phyloP scores from a whole-genome alignment of 75 land plant genomes.

The Pinus taeda region DNA sequence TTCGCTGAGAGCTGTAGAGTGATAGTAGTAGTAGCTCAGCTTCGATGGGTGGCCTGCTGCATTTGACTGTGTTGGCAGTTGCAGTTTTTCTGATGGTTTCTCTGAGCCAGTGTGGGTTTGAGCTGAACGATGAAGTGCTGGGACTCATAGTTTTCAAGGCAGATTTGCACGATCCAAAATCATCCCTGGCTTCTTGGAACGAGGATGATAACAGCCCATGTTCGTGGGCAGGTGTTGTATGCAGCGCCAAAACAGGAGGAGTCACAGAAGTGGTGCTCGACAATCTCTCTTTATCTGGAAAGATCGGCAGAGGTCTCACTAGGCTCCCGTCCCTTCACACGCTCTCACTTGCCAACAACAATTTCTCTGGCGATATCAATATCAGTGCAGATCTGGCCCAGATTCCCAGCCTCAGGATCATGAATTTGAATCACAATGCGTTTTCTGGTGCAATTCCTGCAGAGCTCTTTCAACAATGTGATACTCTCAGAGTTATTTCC shows the following conservation, averaged over 20 bases:
- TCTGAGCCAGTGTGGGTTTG: no score
- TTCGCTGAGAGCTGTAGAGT: no score
- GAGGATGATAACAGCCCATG: constrained; percentile 82
- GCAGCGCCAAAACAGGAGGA: constrained; percentile 43
- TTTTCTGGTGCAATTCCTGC: constrained; percentile 44
- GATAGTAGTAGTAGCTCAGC: no score
- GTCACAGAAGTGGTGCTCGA: constrained; percentile 59
- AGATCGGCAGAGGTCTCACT: constrained; percentile 65
- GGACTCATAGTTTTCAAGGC: constrained; percentile 90
- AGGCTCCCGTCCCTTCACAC: constrained; percentile 50
- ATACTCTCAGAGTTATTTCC: constrained; percentile 37
- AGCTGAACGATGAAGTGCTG: constrained; percentile 82
- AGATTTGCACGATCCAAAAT: constrained; percentile 59
- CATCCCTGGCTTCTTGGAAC: constrained; percentile 62
- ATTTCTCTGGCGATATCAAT: constrained; percentile 42
- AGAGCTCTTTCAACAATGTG: constrained; percentile 49
- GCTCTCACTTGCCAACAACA: constrained; percentile 58
- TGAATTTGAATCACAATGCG: constrained; percentile 59
- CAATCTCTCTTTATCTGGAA: constrained; percentile 67
- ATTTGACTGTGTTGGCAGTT: no score
- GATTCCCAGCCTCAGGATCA: constrained; percentile 22
- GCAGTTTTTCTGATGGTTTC: no score
- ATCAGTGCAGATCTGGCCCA: constrained; percentile 37
- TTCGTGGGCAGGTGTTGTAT: constrained; percentile 67
- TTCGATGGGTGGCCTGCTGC: no score